Conservation (phyloP, 257 asterid species). For the Paraleonurus japonicus region DNA sequence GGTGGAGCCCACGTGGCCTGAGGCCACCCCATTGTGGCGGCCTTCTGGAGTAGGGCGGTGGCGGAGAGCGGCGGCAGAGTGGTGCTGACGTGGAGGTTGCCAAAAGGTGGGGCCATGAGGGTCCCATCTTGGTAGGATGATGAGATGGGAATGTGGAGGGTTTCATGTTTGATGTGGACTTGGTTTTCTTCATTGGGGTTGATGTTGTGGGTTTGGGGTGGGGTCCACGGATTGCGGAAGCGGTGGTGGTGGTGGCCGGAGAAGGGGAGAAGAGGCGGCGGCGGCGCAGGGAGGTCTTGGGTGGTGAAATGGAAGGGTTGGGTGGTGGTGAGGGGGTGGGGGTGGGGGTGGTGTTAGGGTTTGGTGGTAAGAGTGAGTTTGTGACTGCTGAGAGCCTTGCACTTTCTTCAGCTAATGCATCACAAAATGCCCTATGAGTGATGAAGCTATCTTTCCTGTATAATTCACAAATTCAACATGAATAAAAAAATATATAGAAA, state of each 20-base stretch:
- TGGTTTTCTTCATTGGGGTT: conserved; percentile 34
- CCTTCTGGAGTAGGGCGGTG: conserved; percentile 75
- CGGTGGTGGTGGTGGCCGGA: conserved; percentile 21
- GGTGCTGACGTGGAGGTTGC: conserved; percentile 17
- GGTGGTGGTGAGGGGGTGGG: conserved; percentile 13
- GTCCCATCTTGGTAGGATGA: conserved; percentile 39
- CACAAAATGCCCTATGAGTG: conserved; percentile 89
- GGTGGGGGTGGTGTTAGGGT: conserved; percentile 32
- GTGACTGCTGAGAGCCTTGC: conserved; percentile 76
- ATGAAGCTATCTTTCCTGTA: conserved; percentile 85
- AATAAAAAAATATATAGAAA: not conserved
- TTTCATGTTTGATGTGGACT: conserved; percentile 52
- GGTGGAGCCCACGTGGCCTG: conserved; percentile 51
- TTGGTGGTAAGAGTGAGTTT: conserved; percentile 38
- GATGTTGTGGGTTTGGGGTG: conserved; percentile 35
- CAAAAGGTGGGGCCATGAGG: conserved; percentile 30
- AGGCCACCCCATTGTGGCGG: conserved; percentile 44
- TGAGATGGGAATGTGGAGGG: conserved; percentile 41
- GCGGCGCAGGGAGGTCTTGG: conserved; percentile 24
- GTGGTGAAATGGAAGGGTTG: conserved; percentile 37
- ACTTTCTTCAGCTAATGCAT: conserved; percentile 87
- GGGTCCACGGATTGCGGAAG: conserved; percentile 34
- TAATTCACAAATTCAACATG: not conserved
- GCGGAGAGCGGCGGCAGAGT: conserved; percentile 51
- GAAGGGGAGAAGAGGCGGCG: conserved; percentile 38